phyloP scores from a whole-genome alignment of 768 basidiomycete genomes.

The Hysterangium stoloniferum region DNA sequence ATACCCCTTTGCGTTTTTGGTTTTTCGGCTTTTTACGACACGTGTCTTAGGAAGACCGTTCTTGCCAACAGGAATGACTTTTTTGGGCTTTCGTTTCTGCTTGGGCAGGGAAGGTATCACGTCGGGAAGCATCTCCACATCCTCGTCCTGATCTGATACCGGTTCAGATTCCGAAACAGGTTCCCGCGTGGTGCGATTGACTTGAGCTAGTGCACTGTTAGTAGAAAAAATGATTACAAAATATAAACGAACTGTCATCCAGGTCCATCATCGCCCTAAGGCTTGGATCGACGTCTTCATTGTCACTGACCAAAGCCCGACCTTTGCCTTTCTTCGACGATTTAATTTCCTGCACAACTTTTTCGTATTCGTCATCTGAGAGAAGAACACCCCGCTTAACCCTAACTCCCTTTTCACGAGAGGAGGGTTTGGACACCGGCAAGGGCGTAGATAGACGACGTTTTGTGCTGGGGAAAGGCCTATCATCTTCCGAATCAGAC shows the following conservation, averaged over 20 bases:
- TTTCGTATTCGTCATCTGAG: constrained; percentile 60
- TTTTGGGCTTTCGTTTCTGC: constrained; percentile 40
- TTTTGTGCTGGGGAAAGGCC: background rate
- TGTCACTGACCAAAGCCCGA: constrained; percentile 28
- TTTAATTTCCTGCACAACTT: constrained; percentile 14
- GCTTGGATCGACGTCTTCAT: constrained; percentile 33
- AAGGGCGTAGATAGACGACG: background rate
- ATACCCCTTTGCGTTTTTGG: constrained; percentile 61
- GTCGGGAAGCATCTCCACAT: constrained; percentile 22
- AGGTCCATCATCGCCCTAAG: constrained; percentile 67
- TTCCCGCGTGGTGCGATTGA: constrained; percentile 13
- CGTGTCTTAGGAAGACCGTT: constrained; percentile 74
- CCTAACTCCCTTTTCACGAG: constrained; percentile 10
- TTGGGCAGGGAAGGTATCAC: constrained; percentile 30
- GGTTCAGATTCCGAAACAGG: constrained; percentile 19
- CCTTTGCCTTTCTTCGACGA: constrained; percentile 23
- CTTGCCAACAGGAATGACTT: constrained; percentile 59
- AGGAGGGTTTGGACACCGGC: background rate
- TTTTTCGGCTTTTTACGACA: constrained; percentile 49
- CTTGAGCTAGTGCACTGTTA: constrained; percentile 14
- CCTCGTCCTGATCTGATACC: constrained; percentile 21
- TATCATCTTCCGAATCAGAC: constrained; percentile 28
- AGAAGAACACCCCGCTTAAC: constrained; percentile 42
- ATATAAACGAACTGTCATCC: constrained; percentile 49
- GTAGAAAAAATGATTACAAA: constrained; percentile 24